Evolutionary conservation across 768 basidiomycete species (phyloP).

Genomic region (Ephemerocybe angulata): DNA sequence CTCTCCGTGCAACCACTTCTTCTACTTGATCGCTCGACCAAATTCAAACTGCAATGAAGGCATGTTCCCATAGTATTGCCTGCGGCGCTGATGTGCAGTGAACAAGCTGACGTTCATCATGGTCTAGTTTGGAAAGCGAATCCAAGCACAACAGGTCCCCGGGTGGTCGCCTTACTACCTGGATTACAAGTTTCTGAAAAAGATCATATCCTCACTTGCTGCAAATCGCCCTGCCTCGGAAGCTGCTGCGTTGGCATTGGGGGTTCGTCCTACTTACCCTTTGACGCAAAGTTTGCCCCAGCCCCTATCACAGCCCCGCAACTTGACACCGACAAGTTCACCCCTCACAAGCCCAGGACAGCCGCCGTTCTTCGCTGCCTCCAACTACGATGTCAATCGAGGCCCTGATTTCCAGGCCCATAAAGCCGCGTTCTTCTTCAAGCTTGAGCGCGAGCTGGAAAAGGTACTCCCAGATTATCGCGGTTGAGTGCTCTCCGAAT

Average conservation of each 20-base stretch:
- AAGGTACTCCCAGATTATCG: constrained; percentile 54
- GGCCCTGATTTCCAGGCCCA: constrained; percentile 89
- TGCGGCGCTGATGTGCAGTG: constrained; percentile 5
- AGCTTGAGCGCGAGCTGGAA: constrained; percentile 93
- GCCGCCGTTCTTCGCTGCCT: constrained; percentile 58
- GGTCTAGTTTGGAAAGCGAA: constrained; percentile 94
- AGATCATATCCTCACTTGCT: constrained; percentile 94
- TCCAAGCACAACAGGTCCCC: constrained; percentile 92
- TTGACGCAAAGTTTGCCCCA: constrained; percentile 28
- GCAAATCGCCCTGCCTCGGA: constrained; percentile 89
- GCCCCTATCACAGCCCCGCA: constrained; percentile 28
- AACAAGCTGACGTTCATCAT: constrained; percentile 11
- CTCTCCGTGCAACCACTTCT: not conserved
- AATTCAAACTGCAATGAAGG: constrained; percentile 31
- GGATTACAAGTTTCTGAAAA: constrained; percentile 97
- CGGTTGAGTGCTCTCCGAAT: constrained; percentile 4
- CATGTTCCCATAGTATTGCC: constrained; percentile 15
- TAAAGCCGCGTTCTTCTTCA: constrained; percentile 98
- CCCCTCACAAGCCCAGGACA: constrained; percentile 40
- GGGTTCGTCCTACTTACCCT: constrained; percentile 64
- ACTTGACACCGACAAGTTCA: constrained; percentile 27
- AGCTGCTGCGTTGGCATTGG: constrained; percentile 80
- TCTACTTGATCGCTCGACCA: not conserved
- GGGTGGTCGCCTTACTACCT: constrained; percentile 96
- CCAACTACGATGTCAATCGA: constrained; percentile 65